A percentile compares a stretch with the other conserved stretches of the same genome.
Conservation (phyloP, 306 rosid genomes). For the Pyrus betulifolia region DNA sequence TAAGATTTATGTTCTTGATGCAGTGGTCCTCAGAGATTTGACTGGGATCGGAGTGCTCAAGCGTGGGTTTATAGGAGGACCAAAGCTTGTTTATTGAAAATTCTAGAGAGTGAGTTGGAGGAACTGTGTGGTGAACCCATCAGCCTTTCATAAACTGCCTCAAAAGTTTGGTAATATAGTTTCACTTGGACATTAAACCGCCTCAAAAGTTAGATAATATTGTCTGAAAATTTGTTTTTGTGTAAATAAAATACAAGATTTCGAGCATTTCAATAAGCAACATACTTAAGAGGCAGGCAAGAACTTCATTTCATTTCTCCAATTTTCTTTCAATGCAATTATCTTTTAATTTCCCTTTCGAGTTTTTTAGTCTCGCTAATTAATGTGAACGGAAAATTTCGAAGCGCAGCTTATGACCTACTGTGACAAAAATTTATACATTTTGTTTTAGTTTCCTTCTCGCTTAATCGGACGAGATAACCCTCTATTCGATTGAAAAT, state of each 20-base stretch:
- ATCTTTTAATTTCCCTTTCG: background rate
- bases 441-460: no score
- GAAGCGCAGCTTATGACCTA: background rate
- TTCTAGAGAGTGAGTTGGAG: constrained; percentile 59
- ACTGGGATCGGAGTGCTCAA: constrained; percentile 64
- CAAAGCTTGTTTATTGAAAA: constrained; percentile 40
- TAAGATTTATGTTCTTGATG: constrained; percentile 19
- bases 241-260: background rate
- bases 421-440: background rate
- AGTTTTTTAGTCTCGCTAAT: background rate
- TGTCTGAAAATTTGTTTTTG: background rate
- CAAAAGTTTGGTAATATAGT: background rate
- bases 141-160: constrained; percentile 37
- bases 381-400: no score
- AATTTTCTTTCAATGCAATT: background rate
- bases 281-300: background rate
- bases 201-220: no score
- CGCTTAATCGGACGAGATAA: no score
- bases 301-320: background rate
- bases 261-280: background rate
- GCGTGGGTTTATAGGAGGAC: constrained; percentile 83
- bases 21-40: constrained; percentile 89
- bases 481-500: no score
- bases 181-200: background rate
- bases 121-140: constrained; percentile 65